Conservation (phyloP, 495 filamentous ascomycete species). For the Cercophora sp. region DNA sequence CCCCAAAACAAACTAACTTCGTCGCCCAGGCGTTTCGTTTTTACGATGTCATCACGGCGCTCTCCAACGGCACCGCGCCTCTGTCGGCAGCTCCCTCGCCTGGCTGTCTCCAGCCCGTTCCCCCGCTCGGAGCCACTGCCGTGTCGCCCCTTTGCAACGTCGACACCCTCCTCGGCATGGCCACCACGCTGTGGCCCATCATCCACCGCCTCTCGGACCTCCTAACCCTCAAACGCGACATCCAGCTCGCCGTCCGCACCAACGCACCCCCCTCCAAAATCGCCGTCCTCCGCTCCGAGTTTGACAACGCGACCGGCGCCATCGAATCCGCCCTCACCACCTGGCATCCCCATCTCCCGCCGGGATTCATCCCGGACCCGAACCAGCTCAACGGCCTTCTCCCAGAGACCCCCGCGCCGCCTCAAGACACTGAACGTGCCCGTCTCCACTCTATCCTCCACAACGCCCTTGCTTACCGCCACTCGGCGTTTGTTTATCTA, state of each 20-base stretch:
- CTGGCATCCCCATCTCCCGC: slow-evolving; percentile 48
- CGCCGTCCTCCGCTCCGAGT: slow-evolving; percentile 50
- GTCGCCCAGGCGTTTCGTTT: slow-evolving; percentile 55
- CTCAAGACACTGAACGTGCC: slow-evolving; percentile 20
- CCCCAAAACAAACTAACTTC: neutral
- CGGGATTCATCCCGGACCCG: slow-evolving; percentile 19
- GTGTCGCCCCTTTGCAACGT: slow-evolving; percentile 46
- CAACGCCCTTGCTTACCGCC: slow-evolving; percentile 60
- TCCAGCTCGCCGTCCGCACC: slow-evolving; percentile 40
- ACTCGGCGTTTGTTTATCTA: slow-evolving; percentile 58
- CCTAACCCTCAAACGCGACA: slow-evolving; percentile 46
- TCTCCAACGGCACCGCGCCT: slow-evolving; percentile 58
- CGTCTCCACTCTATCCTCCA: slow-evolving; percentile 49
- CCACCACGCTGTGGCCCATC: slow-evolving; percentile 59
- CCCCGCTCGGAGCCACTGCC: slow-evolving; percentile 42
- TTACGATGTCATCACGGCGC: slow-evolving; percentile 60
- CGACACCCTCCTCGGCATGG: slow-evolving; percentile 59
- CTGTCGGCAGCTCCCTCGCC: slow-evolving; percentile 48
- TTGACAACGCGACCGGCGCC: slow-evolving; percentile 49
- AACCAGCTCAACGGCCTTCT: neutral
- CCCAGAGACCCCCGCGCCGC: slow-evolving; percentile 4
- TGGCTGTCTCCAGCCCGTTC: slow-evolving; percentile 39
- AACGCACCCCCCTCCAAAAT: slow-evolving; percentile 41
- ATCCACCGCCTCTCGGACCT: slow-evolving; percentile 58
- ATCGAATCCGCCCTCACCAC: slow-evolving; percentile 54